These are phyloP conservation scores for Naematelia encephala DNA, from an alignment of 768 basidiomycete genomes.

Conservation along the genomic window DNA sequence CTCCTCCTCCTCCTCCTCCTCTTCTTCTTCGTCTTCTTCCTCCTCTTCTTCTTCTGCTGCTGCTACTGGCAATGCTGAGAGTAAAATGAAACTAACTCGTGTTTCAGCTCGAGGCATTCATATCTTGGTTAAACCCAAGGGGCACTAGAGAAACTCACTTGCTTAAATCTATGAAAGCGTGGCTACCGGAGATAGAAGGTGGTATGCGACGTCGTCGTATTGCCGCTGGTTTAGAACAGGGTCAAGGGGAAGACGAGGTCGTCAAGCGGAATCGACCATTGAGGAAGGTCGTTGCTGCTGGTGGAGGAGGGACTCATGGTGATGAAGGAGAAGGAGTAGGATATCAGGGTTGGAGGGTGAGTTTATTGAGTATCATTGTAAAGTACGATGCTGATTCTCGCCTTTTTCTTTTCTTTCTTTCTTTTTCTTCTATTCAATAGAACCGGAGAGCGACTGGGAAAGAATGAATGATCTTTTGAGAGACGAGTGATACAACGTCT, in stretches of 20 bases:
- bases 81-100: slow-evolving; percentile 21
- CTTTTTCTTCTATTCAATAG: neutral
- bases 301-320: slow-evolving; percentile 15
- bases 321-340: slow-evolving; percentile 30
- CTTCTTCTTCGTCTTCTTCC: no score
- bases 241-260: slow-evolving; percentile 11
- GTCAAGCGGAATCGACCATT: slow-evolving; percentile 13
- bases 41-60: neutral
- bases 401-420: neutral
- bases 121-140: slow-evolving; percentile 87
- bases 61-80: no score
- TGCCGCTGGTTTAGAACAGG: slow-evolving; percentile 24
- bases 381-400: neutral
- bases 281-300: slow-evolving; percentile 11
- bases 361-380: no score
- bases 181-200: slow-evolving; percentile 37
- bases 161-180: slow-evolving; percentile 63
- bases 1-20: no score
- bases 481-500: no score
- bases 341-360: slow-evolving; percentile 39
- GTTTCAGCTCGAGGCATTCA: slow-evolving; percentile 70
- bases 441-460: slow-evolving; percentile 6
- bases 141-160: slow-evolving; percentile 80
- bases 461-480: no score
- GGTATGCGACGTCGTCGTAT: slow-evolving; percentile 37